Evolutionary conservation across 2,329 filamentous ascomycete species (phyloP).

Genomic region (Tolypocladium guangdongense): DNA sequence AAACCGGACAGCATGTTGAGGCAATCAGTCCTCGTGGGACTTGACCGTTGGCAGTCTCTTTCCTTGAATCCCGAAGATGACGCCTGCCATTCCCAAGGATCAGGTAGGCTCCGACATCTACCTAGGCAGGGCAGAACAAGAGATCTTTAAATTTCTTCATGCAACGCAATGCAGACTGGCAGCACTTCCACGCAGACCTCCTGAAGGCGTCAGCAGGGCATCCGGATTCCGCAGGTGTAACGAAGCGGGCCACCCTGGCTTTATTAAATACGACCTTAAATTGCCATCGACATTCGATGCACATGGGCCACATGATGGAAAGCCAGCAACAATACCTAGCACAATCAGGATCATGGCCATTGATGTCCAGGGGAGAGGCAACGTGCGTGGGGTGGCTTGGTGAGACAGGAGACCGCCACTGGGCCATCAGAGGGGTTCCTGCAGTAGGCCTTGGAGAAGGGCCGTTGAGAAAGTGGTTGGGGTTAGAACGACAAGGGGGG

Average conservation of each 20-base stretch:
- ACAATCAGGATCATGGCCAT: not conserved
- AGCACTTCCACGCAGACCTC: not conserved
- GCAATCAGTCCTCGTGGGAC: not conserved
- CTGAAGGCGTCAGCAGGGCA: not conserved
- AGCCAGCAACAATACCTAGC: not conserved
- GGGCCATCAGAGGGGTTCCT: too few species aligned
- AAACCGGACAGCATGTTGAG: not conserved
- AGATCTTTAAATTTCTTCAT: not conserved
- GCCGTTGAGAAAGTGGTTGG: too few species aligned
- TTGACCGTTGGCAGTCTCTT: not conserved
- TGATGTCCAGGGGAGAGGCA: not conserved
- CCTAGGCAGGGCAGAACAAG: not conserved
- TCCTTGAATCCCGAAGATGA: not conserved
- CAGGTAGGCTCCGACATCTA: not conserved
- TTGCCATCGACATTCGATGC: not conserved
- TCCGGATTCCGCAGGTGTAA: not conserved
- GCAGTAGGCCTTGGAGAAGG: too few species aligned
- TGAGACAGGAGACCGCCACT: too few species aligned
- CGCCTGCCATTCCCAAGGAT: not conserved
- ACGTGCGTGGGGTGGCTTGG: not conserved
- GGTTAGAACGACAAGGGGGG: too few species aligned
- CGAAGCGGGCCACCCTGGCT: not conserved
- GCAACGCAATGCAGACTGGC: too few species aligned
- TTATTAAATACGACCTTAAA: not conserved
- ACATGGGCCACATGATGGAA: not conserved